Evolutionary conservation across 768 basidiomycete genomes (phyloP), one percentile per base, ranked within the genome.

Genomic region (Mycena latifolia): DNA sequence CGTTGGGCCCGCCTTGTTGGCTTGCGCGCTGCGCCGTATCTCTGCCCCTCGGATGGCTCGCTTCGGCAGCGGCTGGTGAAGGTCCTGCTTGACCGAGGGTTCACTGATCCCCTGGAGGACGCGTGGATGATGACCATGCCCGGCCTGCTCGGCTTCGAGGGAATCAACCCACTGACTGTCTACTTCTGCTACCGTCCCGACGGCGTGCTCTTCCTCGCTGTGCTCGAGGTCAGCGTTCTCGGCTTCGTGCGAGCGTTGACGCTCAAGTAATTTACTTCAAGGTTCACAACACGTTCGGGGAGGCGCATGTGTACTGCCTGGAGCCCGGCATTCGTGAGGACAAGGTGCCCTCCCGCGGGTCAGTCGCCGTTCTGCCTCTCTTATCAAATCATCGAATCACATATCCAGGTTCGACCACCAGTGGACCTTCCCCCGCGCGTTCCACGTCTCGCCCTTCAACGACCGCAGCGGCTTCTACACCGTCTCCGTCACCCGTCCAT

Each of bases 81-180:
- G 0, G 59, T 83, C 6, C 70, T 89, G 10, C 54, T 28, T 9
- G 58, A 69, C 35, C 76, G 76, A 12, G 81, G 81, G 0, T 73
- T 69, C 50, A 9, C 56, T 3, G 71, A 67, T 11, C 61, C 66
- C 17, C 53, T 90, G 7, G 77, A 81, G 8, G 87, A 87, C 63
- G 84, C 85, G 0, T 94, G 90, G 89, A 85, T 92, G 80, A 78
- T 92, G 77, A 90, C 91, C 3, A 91, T 92, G 88, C 91, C 91
- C 4, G 87, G 84, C 56, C 86, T 87, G 55, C 63, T 89, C 29
- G 91, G 91, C 0, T 85, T 82, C 55, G 88, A 90, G 72, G 92
- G 89, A 0, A 89, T 92, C 57, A 92, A 92, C 63, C 92, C 92
- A 0, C 76, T 92, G 46, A 88, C 88, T 1, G 86, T 90, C 27